Evolutionary conservation across 257 asterid genomes (phyloP), one percentile per base, ranked within the genome.

Genomic region (Solanum tarapatanum): DNA sequence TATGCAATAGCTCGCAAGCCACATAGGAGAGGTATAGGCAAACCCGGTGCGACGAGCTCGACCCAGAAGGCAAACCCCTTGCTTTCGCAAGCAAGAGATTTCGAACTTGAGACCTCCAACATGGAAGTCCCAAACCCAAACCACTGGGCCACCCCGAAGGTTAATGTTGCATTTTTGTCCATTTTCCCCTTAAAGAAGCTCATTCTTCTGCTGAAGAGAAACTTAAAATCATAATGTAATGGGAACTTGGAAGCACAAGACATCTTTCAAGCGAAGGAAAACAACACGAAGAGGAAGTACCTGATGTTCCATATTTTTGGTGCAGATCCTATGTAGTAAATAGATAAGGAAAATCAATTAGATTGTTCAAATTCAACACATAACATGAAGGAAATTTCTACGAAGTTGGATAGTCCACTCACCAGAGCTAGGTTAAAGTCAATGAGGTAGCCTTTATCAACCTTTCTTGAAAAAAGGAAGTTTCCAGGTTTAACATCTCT

Each of bases 401-500:
- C 64, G 13, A 45, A 77, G 35, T 11, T 70, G 48, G 76, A 86
- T 43, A 89, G 12, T 6, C 75, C 41, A 89, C 98, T 93, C 92
- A 97, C 99, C 95, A 94, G 86, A 86, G 98, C 99, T 89, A 97
- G 98, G 89, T 97, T 97, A 90, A 97, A 97, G 93, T 97, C 99
- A 85, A 97, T 94, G 91, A 97, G 96, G 87, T 91, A 97, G 75
- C 99, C 98, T 91, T 94, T 93, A 88, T 93, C 92, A 90, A 89
- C 88, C 92, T 91, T 94, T 58, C 98, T 92, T 86, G 97, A 93
- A 92, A 93, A 97, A 86, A 97, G 98, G 84, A 97, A 97, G 92
- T 97, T 97, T 58, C 99, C 99, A 74, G 98, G 99, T 90, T 97
- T 97, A 89, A 97, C 97, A 89, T 97, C 99, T 91, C 99, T 93